Conservation (phyloP, 805 yeast genomes). For the Wickerhamiella australiensis region DNA sequence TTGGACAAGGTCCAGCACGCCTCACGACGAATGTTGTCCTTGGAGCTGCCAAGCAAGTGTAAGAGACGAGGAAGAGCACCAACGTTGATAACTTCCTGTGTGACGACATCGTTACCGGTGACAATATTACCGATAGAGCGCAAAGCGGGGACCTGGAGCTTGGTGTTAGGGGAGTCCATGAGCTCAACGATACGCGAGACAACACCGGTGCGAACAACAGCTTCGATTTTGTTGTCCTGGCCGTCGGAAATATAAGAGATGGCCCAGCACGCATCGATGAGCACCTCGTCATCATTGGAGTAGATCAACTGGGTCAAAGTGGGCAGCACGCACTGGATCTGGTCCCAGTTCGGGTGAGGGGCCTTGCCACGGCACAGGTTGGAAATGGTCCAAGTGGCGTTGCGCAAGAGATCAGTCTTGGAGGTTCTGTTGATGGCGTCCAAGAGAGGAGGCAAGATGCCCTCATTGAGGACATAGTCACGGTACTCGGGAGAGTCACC, state of each 20-base stretch:
- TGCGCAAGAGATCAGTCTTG: constrained; percentile 72
- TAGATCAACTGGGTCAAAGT: constrained; percentile 82
- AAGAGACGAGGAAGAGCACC: constrained; percentile 82
- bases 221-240: constrained; percentile 82
- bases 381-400: constrained; percentile 96
- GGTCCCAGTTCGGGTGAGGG: constrained; percentile 92
- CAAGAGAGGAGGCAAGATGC: constrained; percentile 83
- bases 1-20: constrained; percentile 99
- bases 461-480: constrained; percentile 73
- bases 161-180: constrained; percentile 66
- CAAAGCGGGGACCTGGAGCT: constrained; percentile 92
- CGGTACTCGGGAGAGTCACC: constrained; percentile 89
- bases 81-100: constrained; percentile 85
- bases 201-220: constrained; percentile 90
- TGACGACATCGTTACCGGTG: constrained; percentile 91
- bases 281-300: constrained; percentile 81
- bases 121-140: constrained; percentile 97
- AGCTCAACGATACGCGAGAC: constrained; percentile 90
- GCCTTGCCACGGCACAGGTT: constrained; percentile 92
- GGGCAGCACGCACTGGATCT: constrained; percentile 79
- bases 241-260: constrained; percentile 92
- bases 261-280: constrained; percentile 98
- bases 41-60: constrained; percentile 65
- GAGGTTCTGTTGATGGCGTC: constrained; percentile 66
- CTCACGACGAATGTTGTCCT: constrained; percentile 90